Evolutionary conservation across 2,329 filamentous ascomycete genomes (phyloP).

Genomic region (Zalaria sp.): DNA sequence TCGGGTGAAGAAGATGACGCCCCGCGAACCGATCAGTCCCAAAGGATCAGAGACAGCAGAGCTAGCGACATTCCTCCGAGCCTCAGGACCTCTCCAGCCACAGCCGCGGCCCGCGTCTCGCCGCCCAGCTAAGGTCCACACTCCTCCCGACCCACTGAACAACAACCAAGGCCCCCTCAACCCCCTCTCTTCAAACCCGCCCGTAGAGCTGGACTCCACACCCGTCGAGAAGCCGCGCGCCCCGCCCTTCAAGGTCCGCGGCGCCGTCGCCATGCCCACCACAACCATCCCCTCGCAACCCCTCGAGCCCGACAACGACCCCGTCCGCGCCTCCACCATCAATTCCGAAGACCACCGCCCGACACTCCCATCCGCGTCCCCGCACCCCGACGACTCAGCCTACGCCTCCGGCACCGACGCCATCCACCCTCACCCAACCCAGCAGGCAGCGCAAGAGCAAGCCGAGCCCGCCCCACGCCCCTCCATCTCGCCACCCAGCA

Average conservation of each 20-base stretch:
- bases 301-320: background rate
- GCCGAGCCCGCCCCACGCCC: no score
- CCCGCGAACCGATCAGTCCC: slow-evolving; percentile 1
- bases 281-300: background rate
- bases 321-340: background rate
- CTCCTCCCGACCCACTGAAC: background rate
- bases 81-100: background rate
- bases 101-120: no score
- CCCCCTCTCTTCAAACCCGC: background rate
- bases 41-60: slow-evolving; percentile 1
- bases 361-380: no score
- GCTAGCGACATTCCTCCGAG: slow-evolving; percentile 2
- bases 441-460: no score
- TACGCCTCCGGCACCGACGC: background rate
- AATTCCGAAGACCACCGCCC: background rate
- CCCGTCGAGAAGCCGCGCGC: background rate
- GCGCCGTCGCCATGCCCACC: background rate
- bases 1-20: background rate
- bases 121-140: no score
- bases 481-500: no score
- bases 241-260: background rate
- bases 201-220: background rate
- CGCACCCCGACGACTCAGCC: background rate
- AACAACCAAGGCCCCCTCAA: background rate
- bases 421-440: background rate